phyloP scores from a whole-genome alignment of 2,329 filamentous ascomycete genomes.

The Penicillium sp. region DNA sequence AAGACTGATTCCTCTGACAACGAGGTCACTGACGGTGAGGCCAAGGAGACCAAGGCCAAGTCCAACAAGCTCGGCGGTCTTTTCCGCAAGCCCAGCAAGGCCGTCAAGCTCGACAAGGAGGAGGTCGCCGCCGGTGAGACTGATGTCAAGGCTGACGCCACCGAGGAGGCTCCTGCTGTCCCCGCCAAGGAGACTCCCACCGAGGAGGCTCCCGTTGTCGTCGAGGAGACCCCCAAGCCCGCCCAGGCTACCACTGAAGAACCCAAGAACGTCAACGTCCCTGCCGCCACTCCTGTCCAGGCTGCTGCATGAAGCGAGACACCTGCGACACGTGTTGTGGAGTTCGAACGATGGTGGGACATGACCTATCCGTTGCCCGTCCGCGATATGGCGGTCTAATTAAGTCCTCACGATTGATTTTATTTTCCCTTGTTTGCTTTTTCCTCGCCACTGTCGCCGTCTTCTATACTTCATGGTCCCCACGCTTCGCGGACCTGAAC shows the following conservation, averaged over 20 bases:
- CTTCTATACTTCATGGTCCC: slow-evolving; percentile 1
- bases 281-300: slow-evolving; percentile 40
- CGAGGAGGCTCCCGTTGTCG: slow-evolving; percentile 20
- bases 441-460: slow-evolving; percentile 32
- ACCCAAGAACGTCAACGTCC: slow-evolving; percentile 35
- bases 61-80: slow-evolving; percentile 47
- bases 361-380: slow-evolving; percentile 30
- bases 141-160: slow-evolving; percentile 35
- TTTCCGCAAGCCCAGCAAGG: slow-evolving; percentile 51
- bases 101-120: slow-evolving; percentile 46
- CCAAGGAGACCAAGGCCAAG: slow-evolving; percentile 43
- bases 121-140: slow-evolving; percentile 32
- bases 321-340: slow-evolving; percentile 34
- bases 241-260: slow-evolving; percentile 33
- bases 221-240: slow-evolving; percentile 26
- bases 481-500: slow-evolving; percentile 9
- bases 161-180: slow-evolving; percentile 24
- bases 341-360: slow-evolving; percentile 47
- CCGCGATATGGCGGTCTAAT: slow-evolving; percentile 25
- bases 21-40: slow-evolving; percentile 48
- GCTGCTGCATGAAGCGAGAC: slow-evolving; percentile 43
- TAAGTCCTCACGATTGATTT: slow-evolving; percentile 15
- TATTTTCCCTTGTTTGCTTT: slow-evolving; percentile 16
- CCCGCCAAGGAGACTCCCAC: slow-evolving; percentile 26
- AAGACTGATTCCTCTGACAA: slow-evolving; percentile 51